These are phyloP conservation scores for Trichocladium uniseriatum DNA, from an alignment of 495 filamentous ascomycete genomes.

Conservation along the genomic window DNA sequence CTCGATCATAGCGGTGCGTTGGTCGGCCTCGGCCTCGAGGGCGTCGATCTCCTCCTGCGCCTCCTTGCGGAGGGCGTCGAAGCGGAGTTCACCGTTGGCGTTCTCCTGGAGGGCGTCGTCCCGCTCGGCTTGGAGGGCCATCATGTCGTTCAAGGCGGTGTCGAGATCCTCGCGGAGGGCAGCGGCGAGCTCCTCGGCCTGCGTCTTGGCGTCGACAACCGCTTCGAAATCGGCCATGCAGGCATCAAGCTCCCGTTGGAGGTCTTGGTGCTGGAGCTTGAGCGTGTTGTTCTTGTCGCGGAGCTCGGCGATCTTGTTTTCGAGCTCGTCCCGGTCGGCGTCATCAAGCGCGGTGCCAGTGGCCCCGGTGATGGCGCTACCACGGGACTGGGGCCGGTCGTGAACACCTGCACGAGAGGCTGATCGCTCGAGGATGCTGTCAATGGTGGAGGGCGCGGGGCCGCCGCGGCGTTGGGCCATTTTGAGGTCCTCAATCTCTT, in stretches of 20 bases:
- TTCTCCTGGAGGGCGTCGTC: constrained; percentile 74
- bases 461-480: constrained; percentile 63
- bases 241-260: constrained; percentile 65
- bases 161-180: constrained; percentile 70
- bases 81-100: constrained; percentile 69
- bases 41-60: constrained; percentile 75
- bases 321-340: constrained; percentile 73
- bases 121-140: constrained; percentile 73
- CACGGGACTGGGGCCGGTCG: constrained; percentile 59
- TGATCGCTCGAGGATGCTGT: constrained; percentile 87
- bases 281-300: constrained; percentile 78
- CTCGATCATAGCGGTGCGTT: constrained; percentile 62
- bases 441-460: constrained; percentile 55
- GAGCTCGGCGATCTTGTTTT: constrained; percentile 70
- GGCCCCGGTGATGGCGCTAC: constrained; percentile 57
- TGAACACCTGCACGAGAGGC: constrained; percentile 66
- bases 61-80: constrained; percentile 67
- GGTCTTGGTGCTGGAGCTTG: constrained; percentile 73
- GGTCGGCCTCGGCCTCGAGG: constrained; percentile 70
- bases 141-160: constrained; percentile 65
- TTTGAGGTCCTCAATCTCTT: constrained; percentile 95
- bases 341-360: constrained; percentile 61
- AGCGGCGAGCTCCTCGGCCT: constrained; percentile 48
- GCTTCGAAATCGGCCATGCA: constrained; percentile 57
- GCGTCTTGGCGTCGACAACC: constrained; percentile 47